Conservation (phyloP, 163 green algal genomes). For the Scenedesmus sp. region DNA sequence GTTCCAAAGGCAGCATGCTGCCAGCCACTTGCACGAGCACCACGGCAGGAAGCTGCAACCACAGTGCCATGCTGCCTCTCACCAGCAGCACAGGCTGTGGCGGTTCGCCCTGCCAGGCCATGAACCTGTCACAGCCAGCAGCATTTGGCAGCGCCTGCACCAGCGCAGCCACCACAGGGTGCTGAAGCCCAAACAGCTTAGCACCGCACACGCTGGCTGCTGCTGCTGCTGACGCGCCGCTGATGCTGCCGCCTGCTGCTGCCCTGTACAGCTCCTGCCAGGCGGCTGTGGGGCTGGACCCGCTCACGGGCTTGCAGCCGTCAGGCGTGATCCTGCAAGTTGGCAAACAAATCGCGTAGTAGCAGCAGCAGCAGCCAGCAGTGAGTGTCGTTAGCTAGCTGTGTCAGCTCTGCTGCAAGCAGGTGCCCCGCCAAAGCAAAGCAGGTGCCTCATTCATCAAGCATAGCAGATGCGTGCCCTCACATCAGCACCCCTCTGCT, state of each 20-base stretch:
- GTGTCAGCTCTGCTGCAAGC: background rate
- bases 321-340: slow-evolving; percentile 70
- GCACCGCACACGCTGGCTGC: slow-evolving; percentile 48
- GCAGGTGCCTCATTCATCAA: background rate
- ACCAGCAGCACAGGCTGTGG: slow-evolving; percentile 64
- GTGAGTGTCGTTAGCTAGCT: background rate
- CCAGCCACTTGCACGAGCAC: background rate
- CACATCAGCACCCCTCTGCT: background rate
- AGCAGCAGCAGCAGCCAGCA: background rate
- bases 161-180: slow-evolving; percentile 53
- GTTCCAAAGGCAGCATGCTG: background rate
- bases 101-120: slow-evolving; percentile 64
- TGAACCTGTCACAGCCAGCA: slow-evolving; percentile 65
- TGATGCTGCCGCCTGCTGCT: background rate
- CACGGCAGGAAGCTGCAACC: background rate
- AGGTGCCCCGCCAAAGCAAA: background rate
- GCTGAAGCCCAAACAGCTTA: slow-evolving; percentile 68
- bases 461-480: background rate
- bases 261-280: slow-evolving; percentile 66
- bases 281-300: slow-evolving; percentile 58
- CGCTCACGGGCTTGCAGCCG: slow-evolving; percentile 57
- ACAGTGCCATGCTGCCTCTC: background rate
- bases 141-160: slow-evolving; percentile 65
- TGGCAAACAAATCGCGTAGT: background rate
- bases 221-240: slow-evolving; percentile 29